A percentile compares a stretch with the other conserved stretches of the same genome.
These are phyloP conservation scores for Pythium brachiatum DNA, from an alignment of 352 stramenopile genomes.

Conservation along the genomic window DNA sequence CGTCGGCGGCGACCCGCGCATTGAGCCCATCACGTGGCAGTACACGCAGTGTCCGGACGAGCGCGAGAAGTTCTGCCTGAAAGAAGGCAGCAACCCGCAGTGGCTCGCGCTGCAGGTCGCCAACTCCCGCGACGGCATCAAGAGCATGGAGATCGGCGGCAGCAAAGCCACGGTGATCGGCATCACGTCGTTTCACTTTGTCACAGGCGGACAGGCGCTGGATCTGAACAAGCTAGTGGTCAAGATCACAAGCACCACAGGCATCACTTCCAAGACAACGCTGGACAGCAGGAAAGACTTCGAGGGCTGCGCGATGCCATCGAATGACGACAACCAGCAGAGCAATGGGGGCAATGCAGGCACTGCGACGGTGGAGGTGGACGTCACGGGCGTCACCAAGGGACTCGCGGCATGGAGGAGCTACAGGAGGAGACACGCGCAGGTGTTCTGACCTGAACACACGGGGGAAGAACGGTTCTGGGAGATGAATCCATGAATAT, in stretches of 20 bases:
- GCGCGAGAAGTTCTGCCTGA: slow-evolving; percentile 63
- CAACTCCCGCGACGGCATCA: slow-evolving; percentile 50
- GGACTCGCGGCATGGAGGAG: slow-evolving; percentile 8
- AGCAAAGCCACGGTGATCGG: slow-evolving; percentile 41
- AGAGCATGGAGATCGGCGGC: slow-evolving; percentile 47
- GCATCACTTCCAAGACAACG: slow-evolving; percentile 15
- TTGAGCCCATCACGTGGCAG: slow-evolving; percentile 52
- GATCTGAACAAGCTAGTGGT: slow-evolving; percentile 11
- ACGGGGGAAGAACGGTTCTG: neutral
- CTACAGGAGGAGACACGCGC: slow-evolving; percentile 6
- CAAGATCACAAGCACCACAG: slow-evolving; percentile 12
- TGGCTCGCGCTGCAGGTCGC: slow-evolving; percentile 63
- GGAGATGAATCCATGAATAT: neutral
- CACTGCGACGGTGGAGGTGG: slow-evolving; percentile 7
- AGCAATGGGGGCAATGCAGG: neutral
- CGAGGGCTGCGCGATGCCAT: slow-evolving; percentile 14
- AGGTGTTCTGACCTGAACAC: slow-evolving; percentile 7
- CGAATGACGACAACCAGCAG: slow-evolving; percentile 9
- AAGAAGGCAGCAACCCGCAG: slow-evolving; percentile 60
- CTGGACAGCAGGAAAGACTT: slow-evolving; percentile 8
- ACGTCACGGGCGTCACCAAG: slow-evolving; percentile 11
- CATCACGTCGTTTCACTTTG: slow-evolving; percentile 18
- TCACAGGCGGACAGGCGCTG: neutral
- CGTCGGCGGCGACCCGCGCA: slow-evolving; percentile 48
- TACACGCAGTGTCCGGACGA: slow-evolving; percentile 61